Base-by-base conservation (phyloP, 768 basidiomycete species). In the Rickenella mellea region DNA sequence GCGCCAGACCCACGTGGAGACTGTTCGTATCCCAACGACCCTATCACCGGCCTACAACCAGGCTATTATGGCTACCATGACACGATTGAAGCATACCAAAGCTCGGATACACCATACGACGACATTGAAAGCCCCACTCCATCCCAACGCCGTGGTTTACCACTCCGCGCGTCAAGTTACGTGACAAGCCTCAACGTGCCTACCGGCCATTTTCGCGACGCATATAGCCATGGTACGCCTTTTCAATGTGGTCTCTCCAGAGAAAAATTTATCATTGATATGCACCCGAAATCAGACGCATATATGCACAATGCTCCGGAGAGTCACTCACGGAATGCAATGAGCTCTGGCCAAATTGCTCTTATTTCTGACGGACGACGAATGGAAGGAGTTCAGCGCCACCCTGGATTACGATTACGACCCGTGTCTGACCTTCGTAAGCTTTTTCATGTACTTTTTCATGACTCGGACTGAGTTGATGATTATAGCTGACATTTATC, bases 381-480 rank as follows among this genome's bases (percentile, higher is more conserved):
- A 25, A 39, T 27, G 37, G 55, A 11, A 43, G 49, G 11, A 54
- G 58, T 27, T 61, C 65, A 7, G 66, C 60, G 67, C 46, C 45
- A 58, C 3, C 64, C 68, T 50, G 70, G 72, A 9, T 70, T 76
- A 42, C 62, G 63, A 15, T 61, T 87, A n/a, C 73, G 73, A 5
- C 78, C 83, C 9, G 77, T 87, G 7, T 84, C 84, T 4, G 72
- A 78, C 32, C 70, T 91, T 32, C 78, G 87, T 88, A 48, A 50
- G 75, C 55, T 41, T 29, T n/a, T 45, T 5, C 15, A 40, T 39
- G 45, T 45, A 36, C 47, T 46, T 27, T n/a, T 47, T 28, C 24
- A 45, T 12, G 33, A 19, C n/a, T 33, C 7, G 27, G 30, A 24
- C 19, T 37, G 8, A 26, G 0, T 6, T 26, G 17, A 3, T 25